phyloP scores from a whole-genome alignment of 2,329 filamentous ascomycete species.

The Talaromyces funiculosus region DNA sequence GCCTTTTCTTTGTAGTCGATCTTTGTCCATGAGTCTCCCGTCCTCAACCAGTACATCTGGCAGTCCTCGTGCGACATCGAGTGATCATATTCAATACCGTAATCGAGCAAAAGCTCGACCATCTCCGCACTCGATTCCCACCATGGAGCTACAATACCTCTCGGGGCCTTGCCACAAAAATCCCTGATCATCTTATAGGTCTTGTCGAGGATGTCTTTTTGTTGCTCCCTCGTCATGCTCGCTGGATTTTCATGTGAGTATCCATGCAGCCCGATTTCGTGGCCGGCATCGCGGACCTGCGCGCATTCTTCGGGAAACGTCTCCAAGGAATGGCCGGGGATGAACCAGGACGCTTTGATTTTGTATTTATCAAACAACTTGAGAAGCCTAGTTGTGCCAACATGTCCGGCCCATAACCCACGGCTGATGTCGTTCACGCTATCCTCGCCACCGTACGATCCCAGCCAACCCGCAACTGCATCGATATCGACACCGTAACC shows the following conservation, averaged over 20 bases:
- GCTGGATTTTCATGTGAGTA: slow-evolving; percentile 70
- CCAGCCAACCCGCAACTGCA: slow-evolving; percentile 70
- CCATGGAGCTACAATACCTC: slow-evolving; percentile 68
- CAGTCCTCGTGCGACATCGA: slow-evolving; percentile 43
- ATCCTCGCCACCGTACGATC: slow-evolving; percentile 68
- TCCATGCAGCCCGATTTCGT: slow-evolving; percentile 64
- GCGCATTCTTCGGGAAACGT: slow-evolving; percentile 62
- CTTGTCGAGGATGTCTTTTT: slow-evolving; percentile 70
- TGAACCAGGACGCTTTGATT: slow-evolving; percentile 65
- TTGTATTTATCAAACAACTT: slow-evolving; percentile 67
- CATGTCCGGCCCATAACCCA: slow-evolving; percentile 64
- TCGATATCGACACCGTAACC: slow-evolving; percentile 69
- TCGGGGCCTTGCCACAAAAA: slow-evolving; percentile 67
- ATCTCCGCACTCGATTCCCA: slow-evolving; percentile 69
- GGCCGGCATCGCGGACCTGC: slow-evolving; percentile 56
- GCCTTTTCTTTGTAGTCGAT: slow-evolving; percentile 41
- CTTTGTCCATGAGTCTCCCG: slow-evolving; percentile 42
- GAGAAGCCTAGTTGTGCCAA: slow-evolving; percentile 58
- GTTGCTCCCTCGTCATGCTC: slow-evolving; percentile 69
- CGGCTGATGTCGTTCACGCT: slow-evolving; percentile 66
- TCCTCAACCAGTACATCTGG: slow-evolving; percentile 41
- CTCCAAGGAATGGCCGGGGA: slow-evolving; percentile 59
- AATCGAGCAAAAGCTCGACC: slow-evolving; percentile 42
- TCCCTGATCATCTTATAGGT: slow-evolving; percentile 67
- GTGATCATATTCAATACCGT: slow-evolving; percentile 43